phyloP scores from a whole-genome alignment of 164 flowering plant species.

The Chloranthus sessilifolius region DNA sequence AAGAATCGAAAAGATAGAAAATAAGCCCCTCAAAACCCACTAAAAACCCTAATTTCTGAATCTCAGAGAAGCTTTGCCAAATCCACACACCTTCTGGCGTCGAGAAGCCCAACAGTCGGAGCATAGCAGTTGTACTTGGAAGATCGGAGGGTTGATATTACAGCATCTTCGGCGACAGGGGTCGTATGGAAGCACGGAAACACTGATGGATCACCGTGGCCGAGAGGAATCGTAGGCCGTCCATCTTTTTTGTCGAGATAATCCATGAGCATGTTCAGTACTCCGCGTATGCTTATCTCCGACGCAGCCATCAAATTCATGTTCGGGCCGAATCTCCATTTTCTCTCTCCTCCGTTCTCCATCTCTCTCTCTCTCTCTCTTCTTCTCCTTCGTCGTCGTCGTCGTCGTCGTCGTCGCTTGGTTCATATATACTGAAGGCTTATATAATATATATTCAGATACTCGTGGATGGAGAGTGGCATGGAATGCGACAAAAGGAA shows the following conservation, averaged over 20 bases:
- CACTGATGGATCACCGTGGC: conserved; percentile 60
- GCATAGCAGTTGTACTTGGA: conserved; percentile 25
- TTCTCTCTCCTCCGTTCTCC: conserved; percentile 22
- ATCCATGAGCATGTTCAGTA: conserved; percentile 22
- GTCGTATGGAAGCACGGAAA: conserved; percentile 30
- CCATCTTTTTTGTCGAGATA: conserved; percentile 21
- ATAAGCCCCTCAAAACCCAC: no score
- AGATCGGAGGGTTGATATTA: conserved; percentile 26
- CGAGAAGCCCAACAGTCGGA: conserved; percentile 14
- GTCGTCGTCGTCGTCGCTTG: no score
- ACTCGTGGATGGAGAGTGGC: no score
- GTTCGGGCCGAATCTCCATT: conserved; percentile 38
- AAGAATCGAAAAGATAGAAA: no score
- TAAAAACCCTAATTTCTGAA: no score
- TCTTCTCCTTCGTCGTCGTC: not conserved
- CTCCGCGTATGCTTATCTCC: conserved; percentile 28
- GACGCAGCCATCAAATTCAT: conserved; percentile 13
- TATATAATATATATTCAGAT: no score
- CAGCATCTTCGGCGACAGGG: conserved; percentile 27
- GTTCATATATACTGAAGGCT: no score
- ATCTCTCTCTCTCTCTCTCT: conserved; percentile 9
- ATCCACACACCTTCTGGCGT: conserved; percentile 19
- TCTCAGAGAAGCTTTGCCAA: no score
- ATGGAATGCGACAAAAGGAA: no score
- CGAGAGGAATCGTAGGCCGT: conserved; percentile 37